Evolutionary conservation across 23 red algal species (phyloP), one percentile per base, ranked within the genome.

Genomic region (Agarophyton chilense): DNA sequence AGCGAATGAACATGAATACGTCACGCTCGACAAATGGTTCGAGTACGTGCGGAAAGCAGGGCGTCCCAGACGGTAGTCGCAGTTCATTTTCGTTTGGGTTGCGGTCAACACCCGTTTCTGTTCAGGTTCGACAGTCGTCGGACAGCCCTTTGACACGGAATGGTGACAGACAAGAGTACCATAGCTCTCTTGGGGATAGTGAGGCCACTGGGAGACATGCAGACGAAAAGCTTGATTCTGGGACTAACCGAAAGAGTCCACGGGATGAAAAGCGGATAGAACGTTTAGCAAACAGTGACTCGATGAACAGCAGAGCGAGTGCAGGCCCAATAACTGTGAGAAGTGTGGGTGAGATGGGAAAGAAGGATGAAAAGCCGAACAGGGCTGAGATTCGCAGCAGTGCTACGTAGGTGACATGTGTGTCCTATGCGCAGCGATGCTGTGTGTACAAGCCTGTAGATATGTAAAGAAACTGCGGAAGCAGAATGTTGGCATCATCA

Each of bases 371-470:
- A 2, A 84, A 84, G 42, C 31, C 81, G 4, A 35, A 43, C 24
- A 42, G 81, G 38, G 13, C 81, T 32, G 81, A 84, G 40, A 84
- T 84, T 66, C 81, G 63, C 81, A 84, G 57, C 40, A 71, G 81
- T 52, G 81, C 81, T 16, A 84, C 81, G 42, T 84, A 52, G 43
- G 4, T 54, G 9, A 49, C 45, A 54, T 6, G 51, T 3, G 17
- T 17, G 3, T 2, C n/a, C n/a, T 54, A 17, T 21, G 51, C n/a
- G 51, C n/a, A 21, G 51, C 9, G 45, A 49, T 54, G 51, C 17
- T 6, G n/a, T 21, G 51, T 54, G 51, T 54, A 54, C 14, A 54
- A 54, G 51, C 51, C 51, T 54, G 51, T 54, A 54, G 51, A 54
- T 54, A 54, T 54, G 51, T 54, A 54, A 54, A 54, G 51, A 54